Evolutionary conservation across 352 stramenopile genomes (phyloP), one percentile per base, ranked within the genome.

Genomic region (Phytophthora hybrid): DNA sequence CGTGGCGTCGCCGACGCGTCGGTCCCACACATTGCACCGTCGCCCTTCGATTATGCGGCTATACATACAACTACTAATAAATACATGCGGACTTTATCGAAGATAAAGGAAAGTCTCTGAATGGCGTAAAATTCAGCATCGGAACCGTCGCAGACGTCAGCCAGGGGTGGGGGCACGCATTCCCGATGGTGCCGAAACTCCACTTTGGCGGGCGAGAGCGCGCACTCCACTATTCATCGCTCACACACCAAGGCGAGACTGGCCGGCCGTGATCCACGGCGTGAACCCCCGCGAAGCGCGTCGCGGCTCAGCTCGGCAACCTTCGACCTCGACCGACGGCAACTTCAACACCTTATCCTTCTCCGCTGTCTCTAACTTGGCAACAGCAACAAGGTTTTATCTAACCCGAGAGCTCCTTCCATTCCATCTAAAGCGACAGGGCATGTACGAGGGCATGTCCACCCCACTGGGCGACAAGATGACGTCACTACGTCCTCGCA

Each of bases 391-490:
- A 44, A 44, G 37, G 14, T 44, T 44, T 44, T 16, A 44, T 44
- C 37, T 18, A 44, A 44, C 37, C 37, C 13, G 13, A 16, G 37
- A 16, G 16, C 13, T 18, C 11, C n/a, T n/a, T n/a, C n/a, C n/a
- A n/a, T 44, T 44, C 13, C 8, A 44, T 37, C 41, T 64, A 71
- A 71, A 69, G 65, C 57, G 65, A 71, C 46, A 71, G 64, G 64
- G 7, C 21, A 83, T 83, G 77, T 83, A 83, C 59, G 69, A 79
- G 32, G 65, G 59, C 21, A 76, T 83, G 61, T 75, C 67, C 49
- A 81, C 77, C 11, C 77, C 77, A 4, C 70, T 57, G 21, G 39
- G 11, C 9, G 76, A 80, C 65, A 78, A 75, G 55, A 46, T 65
- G 61, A 57, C 34, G 44, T n/a, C 54, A 4, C 51, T 74, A 29